Conservation (phyloP, 768 basidiomycete species). For the Porphyrellus cyaneotinctus region DNA sequence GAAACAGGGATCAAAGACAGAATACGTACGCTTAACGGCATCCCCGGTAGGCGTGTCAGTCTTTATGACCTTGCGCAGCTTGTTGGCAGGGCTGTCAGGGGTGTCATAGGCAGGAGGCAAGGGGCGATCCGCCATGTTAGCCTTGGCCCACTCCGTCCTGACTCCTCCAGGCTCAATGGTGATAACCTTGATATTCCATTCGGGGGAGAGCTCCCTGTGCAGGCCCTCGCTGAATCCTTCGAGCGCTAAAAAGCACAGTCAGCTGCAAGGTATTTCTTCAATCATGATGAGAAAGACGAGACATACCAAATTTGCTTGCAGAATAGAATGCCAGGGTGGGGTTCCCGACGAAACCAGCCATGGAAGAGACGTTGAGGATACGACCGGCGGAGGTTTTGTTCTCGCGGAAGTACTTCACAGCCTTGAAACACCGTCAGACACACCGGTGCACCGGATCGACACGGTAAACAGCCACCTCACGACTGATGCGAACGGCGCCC, state of each 20-base stretch:
- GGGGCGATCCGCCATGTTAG: conserved; percentile 12
- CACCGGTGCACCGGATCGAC: not conserved
- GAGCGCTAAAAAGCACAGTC: conserved; percentile 11
- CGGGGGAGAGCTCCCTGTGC: conserved; percentile 19
- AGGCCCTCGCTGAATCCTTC: conserved; percentile 27
- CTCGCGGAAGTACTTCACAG: conserved; percentile 31
- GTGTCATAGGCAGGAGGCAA: conserved; percentile 15
- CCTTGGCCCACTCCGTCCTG: conserved; percentile 20
- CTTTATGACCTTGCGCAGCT: conserved; percentile 11
- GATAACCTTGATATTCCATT: conserved; percentile 29
- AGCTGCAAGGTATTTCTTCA: not conserved
- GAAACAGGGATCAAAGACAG: not conserved
- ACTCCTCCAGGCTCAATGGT: conserved; percentile 19
- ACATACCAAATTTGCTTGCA: conserved; percentile 24
- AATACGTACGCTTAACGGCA: conserved; percentile 11
- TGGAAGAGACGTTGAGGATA: conserved; percentile 22
- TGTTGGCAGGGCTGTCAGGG: conserved; percentile 15
- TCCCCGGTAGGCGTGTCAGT: not conserved
- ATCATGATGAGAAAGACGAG: not conserved
- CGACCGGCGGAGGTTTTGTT: conserved; percentile 22
- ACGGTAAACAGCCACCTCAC: conserved; percentile 13
- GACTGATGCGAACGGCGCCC: conserved; percentile 24
- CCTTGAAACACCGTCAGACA: conserved; percentile 6
- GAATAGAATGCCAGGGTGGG: conserved; percentile 19
- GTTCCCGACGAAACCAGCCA: conserved; percentile 14